These are phyloP conservation scores for Lavandula angustifolia DNA, from an alignment of 257 asterid species.

Conservation along the genomic window DNA sequence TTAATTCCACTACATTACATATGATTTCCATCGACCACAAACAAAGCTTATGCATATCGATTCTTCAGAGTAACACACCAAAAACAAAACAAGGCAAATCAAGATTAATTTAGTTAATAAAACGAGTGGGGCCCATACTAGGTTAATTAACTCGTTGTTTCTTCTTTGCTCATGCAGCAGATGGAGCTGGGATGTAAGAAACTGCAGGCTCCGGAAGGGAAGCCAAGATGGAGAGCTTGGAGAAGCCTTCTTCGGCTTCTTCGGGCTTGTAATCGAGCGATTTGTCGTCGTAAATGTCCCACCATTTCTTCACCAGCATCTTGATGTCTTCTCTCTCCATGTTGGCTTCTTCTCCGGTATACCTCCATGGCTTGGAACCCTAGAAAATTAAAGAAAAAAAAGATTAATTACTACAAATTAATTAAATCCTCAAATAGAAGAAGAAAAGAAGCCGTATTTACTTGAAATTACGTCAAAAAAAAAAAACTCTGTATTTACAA, in stretches of 20 bases:
- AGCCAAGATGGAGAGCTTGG: constrained; percentile 48
- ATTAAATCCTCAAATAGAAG: too few species aligned
- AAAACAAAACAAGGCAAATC: constrained; percentile 26
- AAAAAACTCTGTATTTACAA: too few species aligned
- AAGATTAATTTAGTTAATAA: constrained; percentile 22
- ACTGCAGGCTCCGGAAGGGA: constrained; percentile 54
- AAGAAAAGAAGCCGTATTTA: too few species aligned
- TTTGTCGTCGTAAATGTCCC: constrained; percentile 61
- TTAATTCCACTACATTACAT: too few species aligned
- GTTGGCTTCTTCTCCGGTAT: constrained; percentile 57
- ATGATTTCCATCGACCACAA: too few species aligned
- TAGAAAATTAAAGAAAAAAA: neutral
- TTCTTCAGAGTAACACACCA: constrained; percentile 28
- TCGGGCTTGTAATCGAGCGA: constrained; percentile 56
- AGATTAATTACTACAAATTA: too few species aligned
- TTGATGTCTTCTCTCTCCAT: constrained; percentile 70
- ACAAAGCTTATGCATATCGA: constrained; percentile 28
- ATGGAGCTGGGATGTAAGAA: constrained; percentile 63
- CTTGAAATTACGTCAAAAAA: too few species aligned
- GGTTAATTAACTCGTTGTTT: constrained; percentile 13
- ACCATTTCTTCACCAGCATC: constrained; percentile 64
- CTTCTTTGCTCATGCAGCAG: constrained; percentile 65
- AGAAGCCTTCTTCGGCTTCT: constrained; percentile 41
- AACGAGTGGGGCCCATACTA: constrained; percentile 11
- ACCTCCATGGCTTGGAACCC: constrained; percentile 81